Evolutionary conservation across 352 stramenopile genomes (phyloP).

Genomic region (Phytophthora chlamydospora): DNA sequence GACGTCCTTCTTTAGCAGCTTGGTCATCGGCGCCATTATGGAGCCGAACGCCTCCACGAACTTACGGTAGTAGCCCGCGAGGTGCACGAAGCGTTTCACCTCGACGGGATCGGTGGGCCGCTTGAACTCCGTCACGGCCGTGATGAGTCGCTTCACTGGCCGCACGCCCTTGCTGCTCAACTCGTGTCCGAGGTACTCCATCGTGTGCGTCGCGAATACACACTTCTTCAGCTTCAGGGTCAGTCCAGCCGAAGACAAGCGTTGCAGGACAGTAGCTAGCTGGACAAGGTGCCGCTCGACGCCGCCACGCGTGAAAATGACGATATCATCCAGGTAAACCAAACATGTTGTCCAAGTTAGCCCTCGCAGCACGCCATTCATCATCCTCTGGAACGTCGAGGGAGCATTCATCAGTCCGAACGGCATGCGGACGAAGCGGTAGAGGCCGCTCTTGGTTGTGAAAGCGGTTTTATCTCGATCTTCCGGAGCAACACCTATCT

Average conservation of each 20-base stretch:
- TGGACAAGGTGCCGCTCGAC: conserved; percentile 18
- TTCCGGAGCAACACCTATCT: conserved; percentile 2
- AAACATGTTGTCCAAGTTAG: conserved; percentile 22
- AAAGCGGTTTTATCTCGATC: conserved; percentile 26
- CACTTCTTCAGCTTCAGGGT: conserved; percentile 28
- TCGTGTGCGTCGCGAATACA: conserved; percentile 4
- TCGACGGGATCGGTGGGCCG: no score
- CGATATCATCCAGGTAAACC: conserved; percentile 31
- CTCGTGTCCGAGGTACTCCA: conserved; percentile 32
- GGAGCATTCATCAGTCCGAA: conserved; percentile 25
- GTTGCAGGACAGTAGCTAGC: conserved; percentile 15
- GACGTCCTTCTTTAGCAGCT: conserved; percentile 22
- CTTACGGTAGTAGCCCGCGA: conserved; percentile 5
- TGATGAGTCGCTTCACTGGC: no score
- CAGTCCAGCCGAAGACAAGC: conserved; percentile 11
- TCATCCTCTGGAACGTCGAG: conserved; percentile 25
- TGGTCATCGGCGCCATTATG: conserved; percentile 16
- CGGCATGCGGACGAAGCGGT: conserved; percentile 18
- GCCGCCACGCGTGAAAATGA: conserved; percentile 14
- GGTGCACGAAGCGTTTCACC: background rate
- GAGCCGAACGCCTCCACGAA: conserved; percentile 22
- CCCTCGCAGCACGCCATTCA: conserved; percentile 24
- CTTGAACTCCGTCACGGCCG: no score
- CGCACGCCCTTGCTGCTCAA: background rate
- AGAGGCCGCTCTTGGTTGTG: conserved; percentile 7